A percentile compares a stretch with the other conserved stretches of the same genome.
Conservation (phyloP, 1,139 yeast genomes). For the Wickerhamiella pararugosa region DNA sequence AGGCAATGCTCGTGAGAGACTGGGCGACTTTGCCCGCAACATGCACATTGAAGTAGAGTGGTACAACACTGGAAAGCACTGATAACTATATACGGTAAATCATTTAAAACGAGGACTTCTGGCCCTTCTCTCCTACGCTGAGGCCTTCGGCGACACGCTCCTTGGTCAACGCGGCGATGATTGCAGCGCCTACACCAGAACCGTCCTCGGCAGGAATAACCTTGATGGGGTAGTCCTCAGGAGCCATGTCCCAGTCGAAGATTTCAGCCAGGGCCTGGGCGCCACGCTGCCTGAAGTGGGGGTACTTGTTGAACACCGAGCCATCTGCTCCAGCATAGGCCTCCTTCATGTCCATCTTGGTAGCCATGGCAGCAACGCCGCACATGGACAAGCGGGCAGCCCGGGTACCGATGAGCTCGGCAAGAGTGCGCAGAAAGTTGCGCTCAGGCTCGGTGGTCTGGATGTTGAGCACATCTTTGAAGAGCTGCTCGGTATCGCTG, state of each 20-base stretch:
- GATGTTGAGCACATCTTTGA: slow-evolving; percentile 43
- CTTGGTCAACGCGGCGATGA: slow-evolving; percentile 87
- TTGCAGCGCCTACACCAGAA: slow-evolving; percentile 96
- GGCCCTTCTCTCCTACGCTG: slow-evolving; percentile 47
- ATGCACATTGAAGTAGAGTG: slow-evolving; percentile 5
- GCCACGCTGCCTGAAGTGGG: slow-evolving; percentile 79
- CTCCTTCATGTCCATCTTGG: slow-evolving; percentile 61
- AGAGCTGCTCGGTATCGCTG: slow-evolving; percentile 55
- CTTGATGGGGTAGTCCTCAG: slow-evolving; percentile 56
- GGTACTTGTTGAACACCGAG: slow-evolving; percentile 85
- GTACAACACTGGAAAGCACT: slow-evolving; percentile 1
- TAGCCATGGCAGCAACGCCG: slow-evolving; percentile 90
- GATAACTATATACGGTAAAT: neutral
- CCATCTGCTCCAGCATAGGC: slow-evolving; percentile 97
- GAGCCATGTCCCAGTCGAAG: slow-evolving; percentile 55
- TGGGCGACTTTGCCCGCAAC: neutral
- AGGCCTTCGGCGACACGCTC: slow-evolving; percentile 54
- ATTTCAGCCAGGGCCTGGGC: slow-evolving; percentile 81
- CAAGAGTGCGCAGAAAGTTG: slow-evolving; percentile 63
- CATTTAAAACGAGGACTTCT: slow-evolving; percentile 7
- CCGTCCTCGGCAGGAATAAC: slow-evolving; percentile 95
- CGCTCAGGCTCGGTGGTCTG: slow-evolving; percentile 66
- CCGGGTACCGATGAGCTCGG: slow-evolving; percentile 82
- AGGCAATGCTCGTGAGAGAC: neutral
- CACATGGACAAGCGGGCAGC: slow-evolving; percentile 86